Conservation (phyloP, 257 asterid species). For the Ophiorrhiza pumila region DNA sequence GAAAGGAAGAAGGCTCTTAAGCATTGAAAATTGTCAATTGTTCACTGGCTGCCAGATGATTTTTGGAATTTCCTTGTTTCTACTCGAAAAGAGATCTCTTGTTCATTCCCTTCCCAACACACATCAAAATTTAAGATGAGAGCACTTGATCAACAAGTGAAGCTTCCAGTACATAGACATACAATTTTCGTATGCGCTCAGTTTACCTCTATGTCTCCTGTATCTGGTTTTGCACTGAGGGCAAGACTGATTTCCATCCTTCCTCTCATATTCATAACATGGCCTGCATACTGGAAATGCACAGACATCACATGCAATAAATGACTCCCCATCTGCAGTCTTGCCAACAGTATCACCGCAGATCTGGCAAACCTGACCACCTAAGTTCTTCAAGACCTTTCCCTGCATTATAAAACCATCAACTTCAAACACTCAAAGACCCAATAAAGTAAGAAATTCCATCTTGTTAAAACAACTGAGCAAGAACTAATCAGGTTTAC, state of each 20-base stretch:
- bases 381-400: slow-evolving; percentile 63
- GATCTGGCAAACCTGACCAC: slow-evolving; percentile 90
- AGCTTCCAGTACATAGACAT: background rate
- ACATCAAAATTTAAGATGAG: background rate
- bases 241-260: slow-evolving; percentile 93
- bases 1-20: background rate
- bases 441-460: background rate
- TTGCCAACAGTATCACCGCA: slow-evolving; percentile 87
- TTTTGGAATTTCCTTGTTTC: background rate
- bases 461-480: background rate
- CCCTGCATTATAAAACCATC: slow-evolving; percentile 46
- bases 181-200: background rate
- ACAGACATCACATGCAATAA: slow-evolving; percentile 92
- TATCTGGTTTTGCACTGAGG: slow-evolving; percentile 99
- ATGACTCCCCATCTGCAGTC: slow-evolving; percentile 66
- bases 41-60: background rate
- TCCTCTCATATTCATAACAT: slow-evolving; percentile 96
- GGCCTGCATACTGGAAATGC: slow-evolving; percentile 97
- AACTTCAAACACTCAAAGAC: slow-evolving; percentile 14
- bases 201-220: slow-evolving; percentile 83
- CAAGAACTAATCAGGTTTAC: background rate
- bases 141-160: background rate
- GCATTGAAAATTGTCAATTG: background rate
- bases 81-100: background rate
- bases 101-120: background rate